Percentiles rank a stretch among this genome's conserved stretches.
Evolutionary conservation across 345 rosid species (phyloP).

Genomic region (Bruguiera gymnorhiza): DNA sequence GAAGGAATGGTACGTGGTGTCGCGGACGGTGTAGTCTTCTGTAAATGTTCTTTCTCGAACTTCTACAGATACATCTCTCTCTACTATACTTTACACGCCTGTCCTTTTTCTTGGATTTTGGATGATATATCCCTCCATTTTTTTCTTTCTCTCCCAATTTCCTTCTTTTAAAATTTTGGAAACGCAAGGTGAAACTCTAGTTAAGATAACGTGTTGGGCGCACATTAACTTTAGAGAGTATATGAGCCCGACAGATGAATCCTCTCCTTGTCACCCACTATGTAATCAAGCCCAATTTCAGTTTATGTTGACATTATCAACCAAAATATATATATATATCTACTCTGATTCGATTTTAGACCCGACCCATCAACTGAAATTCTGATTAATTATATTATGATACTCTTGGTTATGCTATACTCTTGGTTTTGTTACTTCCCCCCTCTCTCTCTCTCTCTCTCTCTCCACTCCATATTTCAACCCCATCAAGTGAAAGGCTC

Average conservation of each 20-base stretch:
- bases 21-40: conserved; percentile 35
- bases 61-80: conserved; percentile 56
- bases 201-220: no score
- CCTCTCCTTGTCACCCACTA: no score
- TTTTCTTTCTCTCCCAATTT: conserved; percentile 23
- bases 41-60: conserved; percentile 45
- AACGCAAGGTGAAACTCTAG: no score
- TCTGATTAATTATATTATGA: conserved; percentile 14
- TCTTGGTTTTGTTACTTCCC: neutral
- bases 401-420: neutral
- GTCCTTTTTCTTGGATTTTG: conserved; percentile 47
- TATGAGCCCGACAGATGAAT: no score
- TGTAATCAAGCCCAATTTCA: no score
- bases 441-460: conserved; percentile 1
- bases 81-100: conserved; percentile 26
- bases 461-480: conserved; percentile 14
- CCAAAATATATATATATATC: neutral
- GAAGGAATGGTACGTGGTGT: conserved; percentile 65
- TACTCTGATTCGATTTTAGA: conserved; percentile 17
- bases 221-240: no score
- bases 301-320: no score
- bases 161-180: neutral
- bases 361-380: conserved; percentile 44
- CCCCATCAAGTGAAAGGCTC: conserved; percentile 39
- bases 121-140: conserved; percentile 27